Conservation (phyloP, 805 yeast species). For the Starmerella floris region DNA sequence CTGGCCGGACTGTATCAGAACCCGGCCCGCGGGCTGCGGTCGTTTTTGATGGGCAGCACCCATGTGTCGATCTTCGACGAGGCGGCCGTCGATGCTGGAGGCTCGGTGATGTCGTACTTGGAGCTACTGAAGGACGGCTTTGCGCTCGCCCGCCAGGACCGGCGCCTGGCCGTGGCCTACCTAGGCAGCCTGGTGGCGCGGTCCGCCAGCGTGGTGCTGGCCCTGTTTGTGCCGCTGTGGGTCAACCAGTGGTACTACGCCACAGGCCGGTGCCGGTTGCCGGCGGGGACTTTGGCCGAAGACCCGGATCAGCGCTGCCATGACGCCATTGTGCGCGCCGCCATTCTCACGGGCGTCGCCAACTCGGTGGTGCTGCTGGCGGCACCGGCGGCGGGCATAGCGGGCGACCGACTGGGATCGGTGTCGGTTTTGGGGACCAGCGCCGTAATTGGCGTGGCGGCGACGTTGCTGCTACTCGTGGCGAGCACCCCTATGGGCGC, state of each 20-base stretch:
- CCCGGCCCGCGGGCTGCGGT: conserved; percentile 25
- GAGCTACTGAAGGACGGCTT: conserved; percentile 38
- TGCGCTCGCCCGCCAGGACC: conserved; percentile 34
- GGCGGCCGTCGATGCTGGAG: conserved; percentile 23
- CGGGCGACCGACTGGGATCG: conserved; percentile 38
- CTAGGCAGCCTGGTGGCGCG: conserved; percentile 51
- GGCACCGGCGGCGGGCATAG: conserved; percentile 51
- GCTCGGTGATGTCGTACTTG: conserved; percentile 27
- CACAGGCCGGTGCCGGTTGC: conserved; percentile 37
- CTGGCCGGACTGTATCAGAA: conserved; percentile 37
- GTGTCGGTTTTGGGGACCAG: conserved; percentile 27
- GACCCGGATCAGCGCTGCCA: conserved; percentile 31
- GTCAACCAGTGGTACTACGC: conserved; percentile 44
- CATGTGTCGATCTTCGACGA: conserved; percentile 23
- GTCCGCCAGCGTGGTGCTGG: conserved; percentile 43
- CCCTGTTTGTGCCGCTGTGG: conserved; percentile 51
- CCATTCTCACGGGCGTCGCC: conserved; percentile 56
- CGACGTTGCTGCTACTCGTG: conserved; percentile 18
- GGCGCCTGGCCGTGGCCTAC: conserved; percentile 42
- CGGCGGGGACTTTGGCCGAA: no score
- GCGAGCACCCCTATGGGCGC: conserved; percentile 29
- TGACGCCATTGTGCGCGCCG: conserved; percentile 52
- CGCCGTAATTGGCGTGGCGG: conserved; percentile 16
- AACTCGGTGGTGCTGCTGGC: conserved; percentile 43
- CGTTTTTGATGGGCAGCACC: conserved; percentile 23